These are phyloP conservation scores for Saccharomyces hybrid DNA, from an alignment of 1,139 yeast species.

Conservation along the genomic window DNA sequence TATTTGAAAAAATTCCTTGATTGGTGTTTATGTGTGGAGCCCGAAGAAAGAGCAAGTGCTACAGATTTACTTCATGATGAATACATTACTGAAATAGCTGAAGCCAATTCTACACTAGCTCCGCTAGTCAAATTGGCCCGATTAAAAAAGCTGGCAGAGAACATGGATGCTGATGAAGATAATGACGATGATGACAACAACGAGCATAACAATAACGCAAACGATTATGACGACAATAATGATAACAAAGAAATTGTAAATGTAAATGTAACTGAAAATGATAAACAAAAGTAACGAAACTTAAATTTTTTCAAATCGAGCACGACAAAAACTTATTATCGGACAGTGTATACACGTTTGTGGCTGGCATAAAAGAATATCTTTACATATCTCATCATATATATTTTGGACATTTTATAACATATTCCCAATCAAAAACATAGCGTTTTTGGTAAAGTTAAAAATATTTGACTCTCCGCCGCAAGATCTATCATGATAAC, in stretches of 20 bases:
- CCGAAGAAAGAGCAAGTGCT: conserved; percentile 73
- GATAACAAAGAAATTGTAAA: neutral
- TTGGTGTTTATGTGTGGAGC: conserved; percentile 73
- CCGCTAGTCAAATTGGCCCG: conserved; percentile 82
- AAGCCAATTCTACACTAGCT: conserved; percentile 60
- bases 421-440: neutral
- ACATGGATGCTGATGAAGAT: conserved; percentile 32
- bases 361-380: neutral
- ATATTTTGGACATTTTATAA: neutral
- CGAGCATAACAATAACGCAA: neutral
- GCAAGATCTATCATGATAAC: neutral
- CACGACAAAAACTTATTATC: neutral
- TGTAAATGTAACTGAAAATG: neutral
- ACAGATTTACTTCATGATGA: conserved; percentile 60
- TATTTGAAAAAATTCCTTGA: conserved; percentile 59
- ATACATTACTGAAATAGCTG: conserved; percentile 56
- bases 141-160: conserved; percentile 57
- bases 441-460: neutral
- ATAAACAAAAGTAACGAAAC: neutral
- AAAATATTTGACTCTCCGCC: neutral
- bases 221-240: neutral
- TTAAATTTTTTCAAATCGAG: neutral
- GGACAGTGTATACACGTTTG: neutral
- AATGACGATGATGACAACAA: conserved; percentile 6
- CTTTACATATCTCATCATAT: neutral